These are phyloP conservation scores for Leccinum insolens DNA, from an alignment of 1,284 basidiomycete species.

Conservation along the genomic window DNA sequence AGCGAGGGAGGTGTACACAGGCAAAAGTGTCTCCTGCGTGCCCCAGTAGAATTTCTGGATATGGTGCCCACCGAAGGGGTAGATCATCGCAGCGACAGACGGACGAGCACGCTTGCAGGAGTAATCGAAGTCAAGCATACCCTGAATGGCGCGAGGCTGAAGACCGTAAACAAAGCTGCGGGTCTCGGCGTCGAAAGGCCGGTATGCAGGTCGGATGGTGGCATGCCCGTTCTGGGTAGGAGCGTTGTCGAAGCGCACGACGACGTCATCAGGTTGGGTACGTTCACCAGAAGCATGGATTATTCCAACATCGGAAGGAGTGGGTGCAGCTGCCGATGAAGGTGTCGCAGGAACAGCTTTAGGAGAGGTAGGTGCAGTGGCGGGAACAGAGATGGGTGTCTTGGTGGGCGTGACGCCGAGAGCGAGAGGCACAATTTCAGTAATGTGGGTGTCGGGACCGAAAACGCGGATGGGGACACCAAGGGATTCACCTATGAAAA, in stretches of 20 bases:
- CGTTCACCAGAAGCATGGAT: conserved; percentile 84
- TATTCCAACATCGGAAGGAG: conserved; percentile 60
- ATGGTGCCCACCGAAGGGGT: conserved; percentile 99
- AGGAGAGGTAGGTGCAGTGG: conserved; percentile 44
- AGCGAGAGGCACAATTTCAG: conserved; percentile 97
- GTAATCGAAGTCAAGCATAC: conserved; percentile 99
- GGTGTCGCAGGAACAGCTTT: conserved; percentile 35
- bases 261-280: conserved; percentile 85
- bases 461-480: conserved; percentile 97
- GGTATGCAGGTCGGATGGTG: conserved; percentile 70
- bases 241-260: conserved; percentile 79
- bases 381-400: conserved; percentile 39
- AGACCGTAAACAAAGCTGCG: conserved; percentile 98
- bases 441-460: conserved; percentile 98
- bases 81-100: conserved; percentile 99
- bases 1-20: conserved; percentile 92
- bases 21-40: conserved; percentile 97
- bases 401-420: conserved; percentile 74
- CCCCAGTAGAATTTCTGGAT: conserved; percentile 99
- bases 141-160: conserved; percentile 98
- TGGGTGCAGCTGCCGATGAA: conserved; percentile 28
- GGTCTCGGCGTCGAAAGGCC: conserved; percentile 91
- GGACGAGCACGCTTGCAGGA: conserved; percentile 94
- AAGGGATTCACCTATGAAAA: conserved; percentile 74
- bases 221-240: conserved; percentile 34